Base-by-base conservation (phyloP, 2,329 filamentous ascomycete species). In the Biscogniauxia marginata region DNA sequence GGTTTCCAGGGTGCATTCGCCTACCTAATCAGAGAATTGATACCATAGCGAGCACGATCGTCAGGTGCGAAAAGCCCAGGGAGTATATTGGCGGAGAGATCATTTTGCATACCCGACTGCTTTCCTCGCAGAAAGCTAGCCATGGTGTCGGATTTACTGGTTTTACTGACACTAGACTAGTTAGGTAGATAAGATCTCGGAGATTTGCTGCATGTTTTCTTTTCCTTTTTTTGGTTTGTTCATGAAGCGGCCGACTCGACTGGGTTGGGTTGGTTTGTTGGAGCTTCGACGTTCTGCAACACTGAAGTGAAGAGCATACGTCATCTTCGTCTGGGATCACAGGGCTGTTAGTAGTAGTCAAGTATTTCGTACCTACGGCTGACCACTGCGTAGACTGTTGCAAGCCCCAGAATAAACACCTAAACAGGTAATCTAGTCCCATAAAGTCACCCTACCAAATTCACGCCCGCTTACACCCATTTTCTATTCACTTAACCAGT, bases 101-200 rank as follows among this genome's bases (percentile, higher is more conserved):
- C 95, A 75, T 88, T 90, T 71, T 92, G 89, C 66, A 99, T 89
- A 68, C 95, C 95, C 55, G 91, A 85, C 81, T 98, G 95, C 81
- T 96, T 97, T 66, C 90, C 89, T 71, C 95, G 84, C 61, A 99
- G 78, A 71, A 98, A 93, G 67, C 89, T 85, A 54, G 93, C 86
- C 93, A 97, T 97, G 49, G 56, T 39, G 13, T n/a, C 30, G 30
- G 30, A 16, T 3, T 39, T 39, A 39, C n/a, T 11, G 30, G 13
- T n/a, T 16, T 39, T 9, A 16, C 30, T 6, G 30, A n/a, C n/a
- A 9, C 6, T 69, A 63, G 46, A 24, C 23, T 13, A 44, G 39
- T 56, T n/a, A 20, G 23, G 19, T 24, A 18, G 23, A 16, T 56
- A 22, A 44, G 49, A 46, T 25, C 46, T 53, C 30, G 16, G 46